Evolutionary conservation across 2,329 filamentous ascomycete species (phyloP).

Genomic region (Neoscytalidium dimidiatum): DNA sequence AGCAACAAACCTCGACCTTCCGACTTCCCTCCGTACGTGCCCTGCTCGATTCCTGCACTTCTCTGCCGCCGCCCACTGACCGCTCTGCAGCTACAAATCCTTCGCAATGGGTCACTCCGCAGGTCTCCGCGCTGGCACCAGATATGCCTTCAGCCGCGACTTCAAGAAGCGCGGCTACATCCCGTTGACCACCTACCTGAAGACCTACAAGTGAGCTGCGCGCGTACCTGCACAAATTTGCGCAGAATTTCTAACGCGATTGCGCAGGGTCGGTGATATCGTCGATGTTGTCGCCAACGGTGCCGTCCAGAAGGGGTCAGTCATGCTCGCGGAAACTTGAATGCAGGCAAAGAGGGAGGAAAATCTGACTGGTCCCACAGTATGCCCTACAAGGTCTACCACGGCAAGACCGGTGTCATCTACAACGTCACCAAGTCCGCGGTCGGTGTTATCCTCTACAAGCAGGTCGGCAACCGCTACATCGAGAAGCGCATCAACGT

Average conservation of each 20-base stretch:
- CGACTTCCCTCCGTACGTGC: constrained; percentile 16
- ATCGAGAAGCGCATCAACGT: constrained; percentile 99
- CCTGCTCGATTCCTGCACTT: neutral
- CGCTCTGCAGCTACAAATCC: constrained; percentile 20
- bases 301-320: constrained; percentile 96
- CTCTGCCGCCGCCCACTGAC: constrained; percentile 5
- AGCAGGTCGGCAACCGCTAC: constrained; percentile 99
- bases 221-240: neutral
- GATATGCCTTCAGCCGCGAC: constrained; percentile 73
- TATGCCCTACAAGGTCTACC: constrained; percentile 99
- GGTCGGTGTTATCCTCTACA: constrained; percentile 98
- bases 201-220: constrained; percentile 76
- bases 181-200: constrained; percentile 89
- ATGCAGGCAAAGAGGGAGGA: neutral
- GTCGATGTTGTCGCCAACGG: constrained; percentile 99
- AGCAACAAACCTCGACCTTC: constrained; percentile 8
- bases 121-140: constrained; percentile 46
- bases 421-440: constrained; percentile 99
- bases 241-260: constrained; percentile 1
- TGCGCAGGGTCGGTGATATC: constrained; percentile 85
- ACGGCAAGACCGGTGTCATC: constrained; percentile 91
- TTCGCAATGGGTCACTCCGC: constrained; percentile 57
- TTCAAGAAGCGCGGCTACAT: constrained; percentile 98
- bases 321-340: constrained; percentile 25
- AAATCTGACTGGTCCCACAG: constrained; percentile 52